Evolutionary conservation across 768 basidiomycete species (phyloP).

Genomic region (Daedaleopsis sinensis): DNA sequence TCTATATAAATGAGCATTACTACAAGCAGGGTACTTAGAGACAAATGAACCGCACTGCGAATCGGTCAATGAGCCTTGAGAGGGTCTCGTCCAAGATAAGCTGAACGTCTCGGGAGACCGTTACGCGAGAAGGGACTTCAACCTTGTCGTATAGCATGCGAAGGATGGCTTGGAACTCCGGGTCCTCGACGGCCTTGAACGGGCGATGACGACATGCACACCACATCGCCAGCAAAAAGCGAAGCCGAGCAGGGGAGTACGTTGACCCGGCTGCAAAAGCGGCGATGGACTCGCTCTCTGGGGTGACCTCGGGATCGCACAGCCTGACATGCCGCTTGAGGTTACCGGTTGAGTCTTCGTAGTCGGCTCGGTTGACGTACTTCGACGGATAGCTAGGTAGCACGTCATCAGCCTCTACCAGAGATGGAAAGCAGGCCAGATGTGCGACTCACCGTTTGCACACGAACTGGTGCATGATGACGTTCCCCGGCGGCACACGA

Average conservation of each 20-base stretch:
- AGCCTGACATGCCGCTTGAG: background rate
- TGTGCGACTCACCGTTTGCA: background rate
- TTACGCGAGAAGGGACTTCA: constrained; percentile 14
- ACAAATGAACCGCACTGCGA: too few relatives aligned
- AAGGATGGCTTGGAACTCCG: constrained; percentile 15
- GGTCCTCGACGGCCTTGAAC: constrained; percentile 18
- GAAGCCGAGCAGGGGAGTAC: constrained; percentile 12
- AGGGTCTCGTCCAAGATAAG: constrained; percentile 15
- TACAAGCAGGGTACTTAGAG: too few relatives aligned
- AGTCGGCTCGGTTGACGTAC: background rate
- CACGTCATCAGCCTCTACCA: background rate
- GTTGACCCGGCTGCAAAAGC: background rate
- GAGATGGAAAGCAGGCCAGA: too few relatives aligned
- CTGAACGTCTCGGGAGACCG: constrained; percentile 18
- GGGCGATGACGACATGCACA: constrained; percentile 22
- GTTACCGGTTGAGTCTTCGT: constrained; percentile 6
- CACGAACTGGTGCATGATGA: background rate
- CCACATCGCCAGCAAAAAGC: constrained; percentile 18
- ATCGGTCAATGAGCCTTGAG: background rate
- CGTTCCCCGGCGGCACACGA: too few relatives aligned
- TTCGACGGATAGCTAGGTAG: background rate
- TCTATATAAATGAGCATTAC: too few relatives aligned
- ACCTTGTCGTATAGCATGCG: constrained; percentile 20
- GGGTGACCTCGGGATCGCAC: background rate
- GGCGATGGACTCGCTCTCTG: background rate